Base-by-base conservation (phyloP, 139 green algal species). In the Chlamydomonas schloesseri region DNA sequence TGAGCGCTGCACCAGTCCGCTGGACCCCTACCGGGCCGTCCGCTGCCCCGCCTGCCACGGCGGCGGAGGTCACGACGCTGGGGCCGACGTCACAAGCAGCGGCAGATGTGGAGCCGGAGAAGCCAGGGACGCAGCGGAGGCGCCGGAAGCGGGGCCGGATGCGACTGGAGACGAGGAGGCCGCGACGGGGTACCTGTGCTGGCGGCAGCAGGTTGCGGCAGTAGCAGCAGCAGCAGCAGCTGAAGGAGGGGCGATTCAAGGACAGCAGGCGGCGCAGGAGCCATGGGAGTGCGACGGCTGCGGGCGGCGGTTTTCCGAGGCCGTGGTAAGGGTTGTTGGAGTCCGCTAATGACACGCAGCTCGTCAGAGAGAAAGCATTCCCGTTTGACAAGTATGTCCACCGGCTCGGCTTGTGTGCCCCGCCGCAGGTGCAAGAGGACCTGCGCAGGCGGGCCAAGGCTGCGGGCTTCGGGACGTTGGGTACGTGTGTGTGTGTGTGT, bases 21-120 rank as follows among this genome's bases (percentile, higher is more conserved):
- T 31, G 17, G 78, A 84, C 78, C 78, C 46, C 14, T 84, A 84
- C 78, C 78, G 78, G 29, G n/a, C 64, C 28, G 42, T 84, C 64
- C 78, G 57, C n/a, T 84, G 78, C 62, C 78, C 78, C 21, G 23
- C 33, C 33, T 73, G 68, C 68, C 14, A 37, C 65, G 31, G n/a
- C 13, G 65, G 23, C 23, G 55, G 75, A 5, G 58, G 21, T 28
- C 21, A 28, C 20, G 62, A 31, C 4, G 62, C 34, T 2, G 62
- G 24, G 21, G 28, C 62, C 11, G 24, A 34, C 17, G 62, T 3
- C 58, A 55, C 29, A 34, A 33, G 55, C 53, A 31, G n/a, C n/a
- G 50, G 17, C 6, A 46, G 42, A n/a, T n/a, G n/a, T 23, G 20
- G 55, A 33, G 62, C 62, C 2, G 26, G 26, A 20, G 5, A 2